Evolutionary conservation across 1,284 basidiomycete species (phyloP).

Genomic region (Fomitopsis palustris): DNA sequence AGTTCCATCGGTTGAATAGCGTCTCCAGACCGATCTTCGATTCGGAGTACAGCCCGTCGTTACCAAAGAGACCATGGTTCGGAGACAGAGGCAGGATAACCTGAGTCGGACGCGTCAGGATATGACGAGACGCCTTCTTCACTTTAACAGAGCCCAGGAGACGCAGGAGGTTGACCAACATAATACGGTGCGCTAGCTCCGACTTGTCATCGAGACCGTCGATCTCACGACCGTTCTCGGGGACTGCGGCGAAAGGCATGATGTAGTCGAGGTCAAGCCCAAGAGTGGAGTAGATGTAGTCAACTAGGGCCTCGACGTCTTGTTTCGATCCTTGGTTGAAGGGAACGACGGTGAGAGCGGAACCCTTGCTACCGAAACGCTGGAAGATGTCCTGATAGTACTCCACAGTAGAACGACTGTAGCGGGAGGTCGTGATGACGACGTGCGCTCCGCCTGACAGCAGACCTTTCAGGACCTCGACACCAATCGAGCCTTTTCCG

Average conservation of each 20-base stretch:
- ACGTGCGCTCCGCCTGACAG: constrained; percentile 95
- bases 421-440: constrained; percentile 95
- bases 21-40: constrained; percentile 99
- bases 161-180: constrained; percentile 92
- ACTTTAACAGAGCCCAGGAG: constrained; percentile 95
- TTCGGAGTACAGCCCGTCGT: constrained; percentile 97
- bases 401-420: constrained; percentile 91
- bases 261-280: constrained; percentile 98
- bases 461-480: constrained; percentile 95
- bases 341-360: constrained; percentile 94
- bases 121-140: constrained; percentile 95
- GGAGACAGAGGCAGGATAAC: constrained; percentile 97
- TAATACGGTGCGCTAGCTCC: constrained; percentile 96
- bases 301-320: constrained; percentile 94
- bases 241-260: constrained; percentile 96
- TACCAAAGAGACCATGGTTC: constrained; percentile 97
- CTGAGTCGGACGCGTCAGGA: constrained; percentile 97
- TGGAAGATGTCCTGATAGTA: constrained; percentile 99
- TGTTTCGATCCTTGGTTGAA: constrained; percentile 99
- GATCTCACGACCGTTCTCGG: constrained; percentile 98
- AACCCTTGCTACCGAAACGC: constrained; percentile 90
- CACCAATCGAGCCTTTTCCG: constrained; percentile 95
- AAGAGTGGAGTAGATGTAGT: constrained; percentile 96
- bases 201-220: constrained; percentile 96
- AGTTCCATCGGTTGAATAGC: constrained; percentile 95